Base-by-base conservation (phyloP, 2,329 filamentous ascomycete species). In the Ploettnerulaceae sp. region DNA sequence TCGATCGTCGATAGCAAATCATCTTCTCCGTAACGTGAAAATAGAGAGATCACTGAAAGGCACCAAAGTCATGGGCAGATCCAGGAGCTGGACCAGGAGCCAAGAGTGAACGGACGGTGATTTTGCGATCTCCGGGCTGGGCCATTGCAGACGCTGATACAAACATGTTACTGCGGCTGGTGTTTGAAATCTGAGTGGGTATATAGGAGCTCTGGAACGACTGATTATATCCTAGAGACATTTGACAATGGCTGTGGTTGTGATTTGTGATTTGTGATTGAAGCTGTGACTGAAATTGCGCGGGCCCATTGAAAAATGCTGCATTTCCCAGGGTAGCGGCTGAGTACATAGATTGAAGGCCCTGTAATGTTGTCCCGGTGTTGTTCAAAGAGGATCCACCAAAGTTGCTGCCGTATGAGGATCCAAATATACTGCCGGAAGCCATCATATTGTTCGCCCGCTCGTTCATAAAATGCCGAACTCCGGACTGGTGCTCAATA, bases 121-220 rank as follows among this genome's bases (percentile, higher is more conserved):
- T 44, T 17, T 44, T 44, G 24, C 40, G 18, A 14, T 34, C 29
- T 25, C 37, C 29, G 21, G 31, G 32, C 24, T 35, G 41, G 3
- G 17, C 5, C 32, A 15, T 6, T 36, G 31, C 9, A 29, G 25
- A 40, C 21, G 17, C 37, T 6, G 32, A 29, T 15, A 20, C 22
- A n/a, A 14, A 35, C 22, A 20, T 35, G 12, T 36, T 44, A 14
- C 34, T 24, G 35, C 7, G 33, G 20, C 24, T 12, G 8, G 14
- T 24, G 8, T 34, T 25, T 3, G 39, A 33, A 18, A n/a, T 14
- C 7, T 42, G 39, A 2, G 37, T 40, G 25, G 28, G 31, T 29
- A 18, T 8, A 21, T 34, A 25, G 21, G n/a, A n/a, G n/a, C n/a
- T 34, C 9, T 33, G 39, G 25, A 20, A 44, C 9, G 11, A 11